These are phyloP conservation scores for Stellera chamaejasme DNA, from an alignment of 345 rosid genomes.

Conservation along the genomic window DNA sequence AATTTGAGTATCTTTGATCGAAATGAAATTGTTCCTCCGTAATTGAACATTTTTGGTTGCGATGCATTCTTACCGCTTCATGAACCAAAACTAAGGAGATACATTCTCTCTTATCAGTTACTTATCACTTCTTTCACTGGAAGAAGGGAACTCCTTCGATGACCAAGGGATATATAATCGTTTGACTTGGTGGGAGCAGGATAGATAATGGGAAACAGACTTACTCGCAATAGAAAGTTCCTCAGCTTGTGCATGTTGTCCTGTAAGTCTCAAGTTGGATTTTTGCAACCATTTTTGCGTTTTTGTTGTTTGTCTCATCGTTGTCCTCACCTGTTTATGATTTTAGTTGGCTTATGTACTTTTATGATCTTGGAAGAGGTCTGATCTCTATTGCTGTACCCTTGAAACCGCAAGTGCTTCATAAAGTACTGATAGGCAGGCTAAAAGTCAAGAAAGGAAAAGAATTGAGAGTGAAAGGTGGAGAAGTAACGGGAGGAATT, in stretches of 20 bases:
- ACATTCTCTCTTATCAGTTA: conserved; percentile 32
- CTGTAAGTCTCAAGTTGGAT: conserved; percentile 46
- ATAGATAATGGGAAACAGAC: conserved; percentile 92
- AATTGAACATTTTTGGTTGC: neutral
- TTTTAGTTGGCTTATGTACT: too few relatives aligned
- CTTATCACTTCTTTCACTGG: conserved; percentile 97
- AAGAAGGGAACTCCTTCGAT: conserved; percentile 97
- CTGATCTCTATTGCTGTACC: too few relatives aligned
- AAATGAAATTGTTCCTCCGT: too few relatives aligned
- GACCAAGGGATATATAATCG: conserved; percentile 97
- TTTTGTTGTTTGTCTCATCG: neutral
- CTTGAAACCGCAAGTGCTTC: too few relatives aligned
- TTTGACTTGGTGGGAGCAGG: conserved; percentile 99
- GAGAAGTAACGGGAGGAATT: too few relatives aligned
- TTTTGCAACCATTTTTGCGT: neutral
- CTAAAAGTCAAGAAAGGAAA: too few relatives aligned
- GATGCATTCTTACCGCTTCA: conserved; percentile 2
- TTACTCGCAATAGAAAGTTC: conserved; percentile 88
- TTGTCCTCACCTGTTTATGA: neutral
- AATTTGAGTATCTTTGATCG: too few relatives aligned
- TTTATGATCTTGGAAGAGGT: too few relatives aligned
- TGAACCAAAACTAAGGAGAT: conserved; percentile 10
- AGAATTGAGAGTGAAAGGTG: too few relatives aligned
- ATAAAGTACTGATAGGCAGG: too few relatives aligned
- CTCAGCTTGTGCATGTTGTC: conserved; percentile 83